These are phyloP conservation scores for Xerocomus amazonicus DNA, from an alignment of 1,284 basidiomycete species.

Conservation along the genomic window DNA sequence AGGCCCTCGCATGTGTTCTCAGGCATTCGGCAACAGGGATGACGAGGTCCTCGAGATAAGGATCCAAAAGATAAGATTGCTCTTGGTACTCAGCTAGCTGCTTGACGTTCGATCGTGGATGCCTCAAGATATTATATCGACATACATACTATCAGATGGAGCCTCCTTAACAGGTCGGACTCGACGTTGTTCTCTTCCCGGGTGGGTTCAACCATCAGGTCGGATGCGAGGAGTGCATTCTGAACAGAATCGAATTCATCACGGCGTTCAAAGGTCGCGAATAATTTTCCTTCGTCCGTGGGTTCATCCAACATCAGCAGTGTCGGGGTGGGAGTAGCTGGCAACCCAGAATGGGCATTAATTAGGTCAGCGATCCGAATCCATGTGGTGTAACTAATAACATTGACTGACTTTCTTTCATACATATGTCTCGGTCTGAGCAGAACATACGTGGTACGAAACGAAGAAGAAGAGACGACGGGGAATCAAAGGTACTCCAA, in stretches of 20 bases:
- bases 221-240: constrained; percentile 46
- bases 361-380: constrained; percentile 23
- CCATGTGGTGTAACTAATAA: no score
- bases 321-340: not conserved
- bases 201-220: constrained; percentile 45
- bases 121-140: constrained; percentile 5
- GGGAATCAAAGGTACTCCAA: constrained; percentile 16
- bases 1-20: constrained; percentile 52
- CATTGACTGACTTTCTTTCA: no score
- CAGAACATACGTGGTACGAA: constrained; percentile 14
- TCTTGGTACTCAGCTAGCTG: constrained; percentile 93
- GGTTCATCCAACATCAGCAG: constrained; percentile 35
- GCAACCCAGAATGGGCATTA: not conserved
- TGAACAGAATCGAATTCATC: constrained; percentile 59
- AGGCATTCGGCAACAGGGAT: constrained; percentile 72
- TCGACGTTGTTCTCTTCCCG: constrained; percentile 49
- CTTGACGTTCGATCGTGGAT: constrained; percentile 1
- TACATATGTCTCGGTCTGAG: constrained; percentile 10
- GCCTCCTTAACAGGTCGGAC: constrained; percentile 38
- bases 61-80: constrained; percentile 92
- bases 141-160: constrained; percentile 34
- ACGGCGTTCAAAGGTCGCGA: constrained; percentile 58
- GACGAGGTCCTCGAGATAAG: constrained; percentile 84
- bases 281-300: constrained; percentile 40
- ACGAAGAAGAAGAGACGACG: constrained; percentile 18